These are phyloP conservation scores for Botryotinia convoluta DNA, from an alignment of 2,329 filamentous ascomycete genomes.

Conservation along the genomic window DNA sequence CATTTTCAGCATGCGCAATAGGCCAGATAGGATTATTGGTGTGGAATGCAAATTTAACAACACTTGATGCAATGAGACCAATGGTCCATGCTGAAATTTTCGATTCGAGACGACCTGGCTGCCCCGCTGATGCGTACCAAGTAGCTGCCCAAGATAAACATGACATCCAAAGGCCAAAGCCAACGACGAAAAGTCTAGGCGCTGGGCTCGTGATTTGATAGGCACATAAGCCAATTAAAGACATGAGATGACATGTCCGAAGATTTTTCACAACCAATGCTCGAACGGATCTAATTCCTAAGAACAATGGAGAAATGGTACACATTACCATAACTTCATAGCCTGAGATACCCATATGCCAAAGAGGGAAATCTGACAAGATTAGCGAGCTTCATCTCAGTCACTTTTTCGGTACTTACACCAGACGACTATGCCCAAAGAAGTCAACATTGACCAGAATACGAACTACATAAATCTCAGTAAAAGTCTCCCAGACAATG, in stretches of 20 bases:
- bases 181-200: constrained; percentile 74
- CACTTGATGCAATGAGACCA: constrained; percentile 79
- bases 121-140: constrained; percentile 72
- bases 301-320: constrained; percentile 75
- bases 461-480: constrained; percentile 60
- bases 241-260: constrained; percentile 70
- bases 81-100: constrained; percentile 77
- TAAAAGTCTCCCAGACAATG: not conserved
- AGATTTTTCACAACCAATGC: constrained; percentile 66
- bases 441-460: constrained; percentile 94
- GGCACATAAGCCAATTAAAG: constrained; percentile 73
- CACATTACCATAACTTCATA: constrained; percentile 89
- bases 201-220: constrained; percentile 73
- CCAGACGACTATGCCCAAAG: constrained; percentile 86
- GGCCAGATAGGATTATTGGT: constrained; percentile 99
- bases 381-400: constrained; percentile 21
- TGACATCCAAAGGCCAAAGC: constrained; percentile 75
- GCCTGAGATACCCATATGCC: constrained; percentile 98
- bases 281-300: constrained; percentile 69
- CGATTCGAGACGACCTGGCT: constrained; percentile 74
- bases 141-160: constrained; percentile 83
- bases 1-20: constrained; percentile 83
- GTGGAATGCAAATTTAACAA: constrained; percentile 88
- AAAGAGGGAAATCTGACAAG: constrained; percentile 79
- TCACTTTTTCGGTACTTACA: constrained; percentile 58